Conservation (phyloP, 2,329 filamentous ascomycete species). For the Neofusicoccum sp. region DNA sequence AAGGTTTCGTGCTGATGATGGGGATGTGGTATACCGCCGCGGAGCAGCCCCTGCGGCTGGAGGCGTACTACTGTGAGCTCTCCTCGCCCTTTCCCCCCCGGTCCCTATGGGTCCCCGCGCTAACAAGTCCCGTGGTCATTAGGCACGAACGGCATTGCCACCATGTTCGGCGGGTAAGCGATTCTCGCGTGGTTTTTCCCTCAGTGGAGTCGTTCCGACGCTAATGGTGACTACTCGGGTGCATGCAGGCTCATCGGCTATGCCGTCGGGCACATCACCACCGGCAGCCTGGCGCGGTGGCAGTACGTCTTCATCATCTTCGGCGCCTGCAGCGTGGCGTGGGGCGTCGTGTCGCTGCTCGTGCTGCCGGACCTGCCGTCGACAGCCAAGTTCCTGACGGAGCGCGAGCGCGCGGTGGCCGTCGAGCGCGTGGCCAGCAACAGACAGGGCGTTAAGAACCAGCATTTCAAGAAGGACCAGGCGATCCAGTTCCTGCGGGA, state of each 20-base stretch:
- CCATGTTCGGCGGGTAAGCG: conserved; percentile 55
- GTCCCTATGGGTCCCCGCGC: background rate
- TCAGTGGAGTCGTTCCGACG: conserved; percentile 21
- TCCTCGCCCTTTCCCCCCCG: background rate
- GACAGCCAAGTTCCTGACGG: conserved; percentile 44
- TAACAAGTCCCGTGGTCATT: background rate
- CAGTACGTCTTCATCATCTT: conserved; percentile 61
- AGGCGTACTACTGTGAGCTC: conserved; percentile 53
- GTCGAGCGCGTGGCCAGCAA: conserved; percentile 54
- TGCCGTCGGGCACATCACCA: conserved; percentile 58
- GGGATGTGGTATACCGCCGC: conserved; percentile 41
- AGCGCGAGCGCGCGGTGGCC: conserved; percentile 47
- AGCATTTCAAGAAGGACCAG: conserved; percentile 41
- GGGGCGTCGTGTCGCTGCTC: conserved; percentile 37
- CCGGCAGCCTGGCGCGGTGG: conserved; percentile 48
- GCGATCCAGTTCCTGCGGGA: conserved; percentile 50
- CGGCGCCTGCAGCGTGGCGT: conserved; percentile 38
- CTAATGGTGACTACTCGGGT: background rate
- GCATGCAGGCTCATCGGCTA: conserved; percentile 51
- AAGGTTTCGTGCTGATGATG: conserved; percentile 32
- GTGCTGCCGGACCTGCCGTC: conserved; percentile 46
- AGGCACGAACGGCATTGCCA: conserved; percentile 49
- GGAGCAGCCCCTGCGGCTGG: conserved; percentile 54
- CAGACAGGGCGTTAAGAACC: conserved; percentile 55
- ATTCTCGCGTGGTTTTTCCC: background rate